Conservation (phyloP, 371 early-diverging fungal species). For the Polyrhizophydium stewartii region DNA sequence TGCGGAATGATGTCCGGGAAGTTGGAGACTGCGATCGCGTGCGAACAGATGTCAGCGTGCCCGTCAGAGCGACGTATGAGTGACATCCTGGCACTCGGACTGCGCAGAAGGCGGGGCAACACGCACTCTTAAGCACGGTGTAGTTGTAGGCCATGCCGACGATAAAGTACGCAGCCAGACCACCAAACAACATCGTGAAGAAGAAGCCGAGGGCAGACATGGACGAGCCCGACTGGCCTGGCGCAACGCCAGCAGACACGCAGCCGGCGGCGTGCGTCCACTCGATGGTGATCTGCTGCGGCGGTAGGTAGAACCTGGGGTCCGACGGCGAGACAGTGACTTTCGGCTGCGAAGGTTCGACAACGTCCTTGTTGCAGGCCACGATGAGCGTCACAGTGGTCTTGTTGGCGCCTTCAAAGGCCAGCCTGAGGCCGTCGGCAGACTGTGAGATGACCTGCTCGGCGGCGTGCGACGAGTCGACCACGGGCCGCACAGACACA, state of each 20-base stretch:
- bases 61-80: too few species aligned
- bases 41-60: neutral
- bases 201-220: constrained; percentile 13
- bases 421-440: neutral
- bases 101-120: neutral
- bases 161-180: constrained; percentile 6
- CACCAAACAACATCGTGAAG: constrained; percentile 9
- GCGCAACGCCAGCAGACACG: neutral
- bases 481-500: neutral
- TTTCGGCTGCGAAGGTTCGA: neutral
- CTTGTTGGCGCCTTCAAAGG: neutral
- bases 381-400: neutral
- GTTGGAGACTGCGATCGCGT: neutral
- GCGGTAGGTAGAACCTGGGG: neutral
- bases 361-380: neutral
- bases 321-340: neutral
- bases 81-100: neutral
- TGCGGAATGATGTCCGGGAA: constrained; percentile 19
- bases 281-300: neutral
- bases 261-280: neutral
- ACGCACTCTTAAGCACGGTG: constrained; percentile 12
- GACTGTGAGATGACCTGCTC: neutral
- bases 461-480: neutral
- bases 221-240: neutral
- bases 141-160: constrained; percentile 18